Base-by-base conservation (phyloP, 2,329 filamentous ascomycete genomes). In the Fusarium foetens region DNA sequence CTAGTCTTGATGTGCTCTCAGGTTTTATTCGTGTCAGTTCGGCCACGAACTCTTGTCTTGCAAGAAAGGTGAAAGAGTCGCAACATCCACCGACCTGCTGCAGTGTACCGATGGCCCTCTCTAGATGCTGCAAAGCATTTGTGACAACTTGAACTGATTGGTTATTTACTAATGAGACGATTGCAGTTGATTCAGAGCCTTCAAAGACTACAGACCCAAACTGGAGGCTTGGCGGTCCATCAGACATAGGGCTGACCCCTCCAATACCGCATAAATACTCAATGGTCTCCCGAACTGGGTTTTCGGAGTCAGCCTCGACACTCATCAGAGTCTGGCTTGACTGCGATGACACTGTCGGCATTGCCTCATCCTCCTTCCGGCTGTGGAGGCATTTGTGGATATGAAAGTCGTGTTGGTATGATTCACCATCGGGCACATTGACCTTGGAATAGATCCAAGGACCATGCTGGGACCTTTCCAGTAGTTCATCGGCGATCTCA, bases 1-100 rank as follows among this genome's bases (percentile, higher is more conserved):
- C n/a, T 0, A 16, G n/a, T 6, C 0, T 6, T 10, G 39, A 10
- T 9, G 8, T 3, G 0, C 8, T 7, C 1, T 2, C 2, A 3
- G n/a, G 1, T 1, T 17, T 5, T 10, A 23, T 17, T 23, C 39
- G 39, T 7, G 0, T 0, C 6, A 45, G 19, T 3, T 46, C 43
- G 21, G 29, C 19, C 0, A 29, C 0, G 3, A 3, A 5, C 8
- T 14, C 43, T 0, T 5, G 25, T 16, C 13, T 46, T 46, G 19
- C 25, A 0, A 46, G 19, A n/a, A n/a, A 46, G 8, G 8, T 46
- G 19, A 46, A 46, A 1, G 43, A 46, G 43, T 46, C 43, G 3
- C 43, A 46, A 2, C 43, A 46, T 2, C 43, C 43, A 3, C 43
- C 43, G 0, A 5, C 43, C 0, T 21, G 3, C 19, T 46, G 43